Percentiles rank a stretch among this genome's conserved stretches.
phyloP scores from a whole-genome alignment of 257 asterid genomes.

The Nicotiana knightiana region DNA sequence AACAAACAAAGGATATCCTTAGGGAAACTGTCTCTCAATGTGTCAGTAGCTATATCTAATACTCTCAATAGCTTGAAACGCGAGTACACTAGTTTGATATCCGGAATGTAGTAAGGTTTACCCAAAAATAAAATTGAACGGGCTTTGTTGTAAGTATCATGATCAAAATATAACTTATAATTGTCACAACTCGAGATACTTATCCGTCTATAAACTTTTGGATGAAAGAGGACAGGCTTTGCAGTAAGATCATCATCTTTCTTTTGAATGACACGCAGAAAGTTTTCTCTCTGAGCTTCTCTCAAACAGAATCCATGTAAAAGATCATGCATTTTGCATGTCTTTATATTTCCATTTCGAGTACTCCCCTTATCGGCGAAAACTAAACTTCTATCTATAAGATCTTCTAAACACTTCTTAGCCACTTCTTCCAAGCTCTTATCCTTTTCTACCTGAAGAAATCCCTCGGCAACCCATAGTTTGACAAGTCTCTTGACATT shows the following conservation, averaged over 20 bases:
- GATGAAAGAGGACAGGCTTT: too few relatives aligned
- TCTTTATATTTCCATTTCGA: slow-evolving; percentile 2
- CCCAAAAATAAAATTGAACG: background rate
- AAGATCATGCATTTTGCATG: slow-evolving; percentile 14
- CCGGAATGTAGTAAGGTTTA: background rate
- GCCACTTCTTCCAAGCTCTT: slow-evolving; percentile 6
- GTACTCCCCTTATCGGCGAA: background rate
- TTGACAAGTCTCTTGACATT: slow-evolving; percentile 11
- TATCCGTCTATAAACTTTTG: background rate
- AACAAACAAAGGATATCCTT: background rate
- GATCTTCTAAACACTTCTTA: background rate
- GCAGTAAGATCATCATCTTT: background rate
- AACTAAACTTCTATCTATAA: background rate
- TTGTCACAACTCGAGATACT: background rate
- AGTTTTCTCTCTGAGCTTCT: slow-evolving; percentile 1
- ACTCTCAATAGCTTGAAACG: slow-evolving; percentile 7
- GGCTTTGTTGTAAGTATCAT: background rate
- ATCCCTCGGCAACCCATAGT: slow-evolving; percentile 18
- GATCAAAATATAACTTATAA: background rate
- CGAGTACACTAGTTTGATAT: background rate
- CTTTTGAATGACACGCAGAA: background rate
- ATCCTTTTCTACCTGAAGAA: background rate
- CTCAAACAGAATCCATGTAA: slow-evolving; percentile 10
- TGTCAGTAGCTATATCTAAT: slow-evolving; percentile 6
- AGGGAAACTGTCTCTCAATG: background rate